Evolutionary conservation across 208 protist genomes (phyloP), one percentile per base, ranked within the genome.

Genomic region (Acanthamoeba healyi): DNA sequence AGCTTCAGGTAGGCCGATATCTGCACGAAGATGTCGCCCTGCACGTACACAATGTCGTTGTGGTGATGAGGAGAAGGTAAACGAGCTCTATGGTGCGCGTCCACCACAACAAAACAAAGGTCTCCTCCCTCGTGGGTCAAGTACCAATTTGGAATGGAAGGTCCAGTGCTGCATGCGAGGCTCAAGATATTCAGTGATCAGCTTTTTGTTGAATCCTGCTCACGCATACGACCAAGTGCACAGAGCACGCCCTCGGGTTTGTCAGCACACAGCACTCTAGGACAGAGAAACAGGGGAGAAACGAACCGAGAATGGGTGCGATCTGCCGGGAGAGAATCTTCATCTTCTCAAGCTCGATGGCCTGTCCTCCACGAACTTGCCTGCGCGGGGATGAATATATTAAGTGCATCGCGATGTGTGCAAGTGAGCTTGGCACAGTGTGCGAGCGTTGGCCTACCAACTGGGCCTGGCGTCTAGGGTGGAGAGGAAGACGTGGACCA

Each of bases 161-260:
- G 14, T 70, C 61, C 61, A 70, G 61, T 70, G 9, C 61, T 70
- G 61, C 61, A 70, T 70, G 19, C 61, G 61, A 12, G 61, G 61
- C 29, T 70, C 61, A 7, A 70, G 61, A 24, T 70, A 70, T 24
- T 70, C 61, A 12, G 61, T 70, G 29, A 70, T 70, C 19, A 70
- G 61, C 61, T 70, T 70, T 26, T 70, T 70, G 61, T 70, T 70
- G 61, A 70, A 70, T 26, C 61, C 61, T 70, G 61, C 49, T n/a
- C n/a, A n/a, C n/a, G n/a, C n/a, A n/a, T n/a, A n/a, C n/a, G n/a
- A n/a, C n/a, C n/a, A n/a, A n/a, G n/a, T n/a, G n/a, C n/a, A n/a
- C n/a, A n/a, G n/a, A n/a, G n/a, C n/a, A n/a, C n/a, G n/a, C n/a
- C n/a, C n/a, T n/a, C n/a, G n/a, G n/a, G n/a, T n/a, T n/a, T n/a